Evolutionary conservation across 78 protist genomes (phyloP).

Genomic region (Tieghemostelium lacteum): DNA sequence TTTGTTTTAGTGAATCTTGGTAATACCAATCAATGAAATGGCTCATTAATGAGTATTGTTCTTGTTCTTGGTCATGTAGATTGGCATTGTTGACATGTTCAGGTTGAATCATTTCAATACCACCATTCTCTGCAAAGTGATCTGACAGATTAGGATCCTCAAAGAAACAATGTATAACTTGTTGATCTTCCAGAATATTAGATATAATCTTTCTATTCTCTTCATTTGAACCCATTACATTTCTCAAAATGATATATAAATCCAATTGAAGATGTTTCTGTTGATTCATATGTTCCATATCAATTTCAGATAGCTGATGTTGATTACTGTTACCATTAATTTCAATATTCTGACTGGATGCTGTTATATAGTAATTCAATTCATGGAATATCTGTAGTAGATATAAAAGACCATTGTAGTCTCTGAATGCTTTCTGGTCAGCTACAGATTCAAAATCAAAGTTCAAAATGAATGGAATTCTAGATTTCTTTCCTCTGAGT

Average conservation of each 20-base stretch:
- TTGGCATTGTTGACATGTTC: neutral
- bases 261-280: constrained; percentile 22
- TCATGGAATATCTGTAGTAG: constrained; percentile 37
- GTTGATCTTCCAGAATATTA: constrained; percentile 54
- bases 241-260: constrained; percentile 12
- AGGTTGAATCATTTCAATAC: neutral
- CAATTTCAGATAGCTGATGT: neutral
- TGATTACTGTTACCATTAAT: too few species aligned
- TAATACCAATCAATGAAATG: constrained; percentile 45
- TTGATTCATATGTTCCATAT: too few species aligned
- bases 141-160: constrained; percentile 17
- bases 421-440: constrained; percentile 73
- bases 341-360: too few species aligned
- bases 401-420: constrained; percentile 36
- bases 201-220: constrained; percentile 66
- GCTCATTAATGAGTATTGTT: neutral
- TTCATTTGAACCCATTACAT: constrained; percentile 44
- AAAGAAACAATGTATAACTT: constrained; percentile 36
- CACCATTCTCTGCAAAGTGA: neutral
- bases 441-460: constrained; percentile 78
- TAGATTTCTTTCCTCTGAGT: constrained; percentile 16
- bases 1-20: constrained; percentile 29
- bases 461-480: neutral
- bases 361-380: neutral
- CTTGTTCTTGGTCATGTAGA: neutral